phyloP scores from a whole-genome alignment of 805 yeast species.

The Wickerhamomyces strasburgensis region DNA sequence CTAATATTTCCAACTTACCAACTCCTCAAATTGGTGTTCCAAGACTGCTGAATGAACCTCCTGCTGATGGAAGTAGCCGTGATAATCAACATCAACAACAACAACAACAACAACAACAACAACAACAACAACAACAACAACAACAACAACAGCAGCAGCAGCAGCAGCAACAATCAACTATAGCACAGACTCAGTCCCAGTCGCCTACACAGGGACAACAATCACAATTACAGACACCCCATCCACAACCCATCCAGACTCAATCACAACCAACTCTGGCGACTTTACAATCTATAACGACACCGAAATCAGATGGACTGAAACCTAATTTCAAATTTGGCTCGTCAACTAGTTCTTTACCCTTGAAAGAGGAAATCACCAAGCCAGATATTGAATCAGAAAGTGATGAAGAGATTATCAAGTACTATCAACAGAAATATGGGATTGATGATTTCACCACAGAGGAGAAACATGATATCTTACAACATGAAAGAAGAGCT shows the following conservation, averaged over 20 bases:
- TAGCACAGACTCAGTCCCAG: too few species aligned
- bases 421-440: constrained; percentile 24
- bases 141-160: not conserved
- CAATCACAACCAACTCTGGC: not conserved
- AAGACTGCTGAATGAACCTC: constrained; percentile 9
- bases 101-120: constrained; percentile 1
- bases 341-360: constrained; percentile 1
- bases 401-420: constrained; percentile 25
- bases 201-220: constrained; percentile 2
- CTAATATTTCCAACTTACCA: constrained; percentile 5
- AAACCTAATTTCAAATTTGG: not conserved
- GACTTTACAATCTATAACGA: not conserved
- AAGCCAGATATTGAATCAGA: constrained; percentile 22
- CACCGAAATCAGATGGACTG: not conserved
- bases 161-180: too few species aligned
- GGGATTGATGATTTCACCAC: constrained; percentile 23
- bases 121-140: not conserved
- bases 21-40: constrained; percentile 7
- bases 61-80: not conserved
- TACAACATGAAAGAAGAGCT: constrained; percentile 27
- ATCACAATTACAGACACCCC: not conserved
- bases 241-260: constrained; percentile 1
- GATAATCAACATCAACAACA: not conserved
- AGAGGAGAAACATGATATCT: constrained; percentile 27
- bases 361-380: constrained; percentile 20